Evolutionary conservation across 1,139 yeast genomes (phyloP), one percentile per base, ranked within the genome.

Genomic region (Debaryomyces fabryi): DNA sequence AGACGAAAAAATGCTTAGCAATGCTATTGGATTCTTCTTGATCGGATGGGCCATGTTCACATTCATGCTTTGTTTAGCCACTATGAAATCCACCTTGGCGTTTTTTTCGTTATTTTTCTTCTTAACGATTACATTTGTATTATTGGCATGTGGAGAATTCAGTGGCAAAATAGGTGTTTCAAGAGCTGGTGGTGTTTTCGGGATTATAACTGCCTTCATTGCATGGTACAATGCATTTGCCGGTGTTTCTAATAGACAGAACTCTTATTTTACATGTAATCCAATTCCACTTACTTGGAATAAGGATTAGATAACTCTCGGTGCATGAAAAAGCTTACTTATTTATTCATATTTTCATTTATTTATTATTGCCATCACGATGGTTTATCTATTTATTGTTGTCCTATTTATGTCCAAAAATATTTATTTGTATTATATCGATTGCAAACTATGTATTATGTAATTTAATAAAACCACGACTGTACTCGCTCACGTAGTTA

Each of bases 131-230:
- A 85, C 85, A 40, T 82, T 83, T 56, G 57, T 84, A 34, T 64
- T 84, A 47, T 74, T 86, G 58, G 76, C 83, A 13, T 78, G 79
- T 47, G 89, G 83, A 18, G 75, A 74, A 45, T 79, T 85, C 56
- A 65, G 76, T n/a, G 77, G 74, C 2, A 69, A 70, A 15, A 74
- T 69, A 6, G 69, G 70, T 15, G 69, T 76, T 6, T 69, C 72
- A 40, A 80, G 78, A 59, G 90, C 89, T n/a, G 92, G 89, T 51
- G 93, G 92, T 37, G 83, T 82, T 42, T 67, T 83, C 57, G 88
- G 90, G 25, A 68, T 85, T 32, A 61, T 85, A 40, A 77, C 87
- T 15, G 80, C 87, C 6, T 68, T 81, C 37, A 61, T 79, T 42
- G 93, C 88, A 4, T 84, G 85, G 72, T 85, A 77, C 63, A 79